phyloP scores from a whole-genome alignment of 495 filamentous ascomycete species.

The Jackrogersella minutella region DNA sequence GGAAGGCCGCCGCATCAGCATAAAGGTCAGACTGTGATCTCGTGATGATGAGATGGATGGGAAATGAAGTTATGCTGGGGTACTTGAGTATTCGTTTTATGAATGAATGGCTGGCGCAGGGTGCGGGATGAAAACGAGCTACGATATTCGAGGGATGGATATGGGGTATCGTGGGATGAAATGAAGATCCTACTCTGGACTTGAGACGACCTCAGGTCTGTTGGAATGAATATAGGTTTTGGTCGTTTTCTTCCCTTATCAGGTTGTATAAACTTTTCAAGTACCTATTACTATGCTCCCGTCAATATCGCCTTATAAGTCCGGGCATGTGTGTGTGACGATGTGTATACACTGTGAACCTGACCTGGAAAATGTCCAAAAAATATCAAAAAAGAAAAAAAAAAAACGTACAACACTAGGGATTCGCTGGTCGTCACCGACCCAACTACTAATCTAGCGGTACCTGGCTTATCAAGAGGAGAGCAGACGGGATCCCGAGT shows the following conservation, averaged over 20 bases:
- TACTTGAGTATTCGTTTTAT: not conserved
- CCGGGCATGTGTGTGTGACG: too few relatives aligned
- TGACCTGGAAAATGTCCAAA: too few relatives aligned
- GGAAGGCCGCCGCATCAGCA: conserved; percentile 25
- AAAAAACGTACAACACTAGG: conserved; percentile 52
- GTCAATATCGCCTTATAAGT: too few relatives aligned
- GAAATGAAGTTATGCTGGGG: not conserved
- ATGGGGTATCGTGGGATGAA: not conserved
- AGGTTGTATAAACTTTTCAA: too few relatives aligned
- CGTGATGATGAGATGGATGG: conserved; percentile 10
- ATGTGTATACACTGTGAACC: too few relatives aligned
- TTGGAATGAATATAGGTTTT: conserved; percentile 6
- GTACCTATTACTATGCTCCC: too few relatives aligned
- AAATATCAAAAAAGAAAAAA: too few relatives aligned
- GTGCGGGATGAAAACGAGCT: conserved; percentile 1
- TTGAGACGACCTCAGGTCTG: not conserved
- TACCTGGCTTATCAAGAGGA: conserved; percentile 38
- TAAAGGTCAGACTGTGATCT: conserved; percentile 19
- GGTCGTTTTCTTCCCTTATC: too few relatives aligned
- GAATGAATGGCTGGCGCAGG: conserved; percentile 1
- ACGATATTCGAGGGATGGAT: not conserved
- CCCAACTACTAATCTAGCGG: conserved; percentile 55
- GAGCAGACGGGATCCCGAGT: conserved; percentile 60
- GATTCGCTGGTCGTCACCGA: conserved; percentile 60
- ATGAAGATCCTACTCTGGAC: not conserved